Evolutionary conservation across 1,284 basidiomycete species (phyloP).

Genomic region (Butyriboletus appendiculatus): DNA sequence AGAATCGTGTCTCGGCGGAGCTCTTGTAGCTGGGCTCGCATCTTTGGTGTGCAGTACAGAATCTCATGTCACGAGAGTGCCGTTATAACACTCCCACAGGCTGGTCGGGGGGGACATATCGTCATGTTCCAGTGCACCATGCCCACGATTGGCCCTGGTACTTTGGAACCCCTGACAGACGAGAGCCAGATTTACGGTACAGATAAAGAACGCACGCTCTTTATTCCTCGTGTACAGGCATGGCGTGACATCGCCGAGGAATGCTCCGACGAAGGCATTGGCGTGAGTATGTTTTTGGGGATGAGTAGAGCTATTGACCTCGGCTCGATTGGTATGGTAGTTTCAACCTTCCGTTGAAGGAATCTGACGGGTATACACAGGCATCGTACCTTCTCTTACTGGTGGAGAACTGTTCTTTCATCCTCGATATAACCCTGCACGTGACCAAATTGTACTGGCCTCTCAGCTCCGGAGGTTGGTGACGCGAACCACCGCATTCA

Average conservation of each 20-base stretch:
- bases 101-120: conserved; percentile 84
- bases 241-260: conserved; percentile 89
- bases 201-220: conserved; percentile 86
- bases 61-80: conserved; percentile 7
- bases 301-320: conserved; percentile 86
- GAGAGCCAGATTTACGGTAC: conserved; percentile 84
- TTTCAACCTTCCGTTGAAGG: background rate
- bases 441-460: conserved; percentile 68
- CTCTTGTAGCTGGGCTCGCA: conserved; percentile 72
- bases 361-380: conserved; percentile 38
- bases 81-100: conserved; percentile 42
- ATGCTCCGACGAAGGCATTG: conserved; percentile 88
- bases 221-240: conserved; percentile 69
- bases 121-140: conserved; percentile 81
- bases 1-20: conserved; percentile 76
- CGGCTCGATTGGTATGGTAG: conserved; percentile 72
- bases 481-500: conserved; percentile 77
- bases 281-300: conserved; percentile 89
- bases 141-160: conserved; percentile 80
- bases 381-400: conserved; percentile 69
- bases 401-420: conserved; percentile 97
- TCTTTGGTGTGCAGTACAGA: conserved; percentile 58
- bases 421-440: conserved; percentile 79
- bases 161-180: conserved; percentile 51
- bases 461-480: conserved; percentile 78